These are phyloP conservation scores for Paramecium bursaria DNA, from an alignment of 73 alveolate species.

Conservation along the genomic window DNA sequence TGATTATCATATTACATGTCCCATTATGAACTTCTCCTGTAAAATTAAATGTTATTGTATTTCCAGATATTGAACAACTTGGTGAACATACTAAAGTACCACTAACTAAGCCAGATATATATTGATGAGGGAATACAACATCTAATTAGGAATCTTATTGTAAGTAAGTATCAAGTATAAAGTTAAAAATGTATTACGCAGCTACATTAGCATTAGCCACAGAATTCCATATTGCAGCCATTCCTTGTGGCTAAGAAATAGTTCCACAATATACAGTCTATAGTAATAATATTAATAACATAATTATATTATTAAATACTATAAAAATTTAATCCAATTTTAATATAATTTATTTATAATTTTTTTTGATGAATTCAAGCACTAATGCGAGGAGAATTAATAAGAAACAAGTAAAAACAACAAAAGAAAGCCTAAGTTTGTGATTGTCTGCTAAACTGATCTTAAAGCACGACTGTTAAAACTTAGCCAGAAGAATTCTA, in stretches of 20 bases:
- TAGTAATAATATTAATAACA: conserved; percentile 18
- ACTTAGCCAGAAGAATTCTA: too few relatives aligned
- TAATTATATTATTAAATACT: too few relatives aligned
- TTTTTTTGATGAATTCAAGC: too few relatives aligned
- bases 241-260: conserved; percentile 33
- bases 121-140: conserved; percentile 59
- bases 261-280: conserved; percentile 9
- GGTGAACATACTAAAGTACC: conserved; percentile 55
- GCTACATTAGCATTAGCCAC: conserved; percentile 66
- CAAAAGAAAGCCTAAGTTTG: too few relatives aligned
- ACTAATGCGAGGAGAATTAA: too few relatives aligned
- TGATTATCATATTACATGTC: conserved; percentile 25
- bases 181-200: conserved; percentile 64
- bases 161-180: conserved; percentile 56
- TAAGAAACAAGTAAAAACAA: too few relatives aligned
- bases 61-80: conserved; percentile 35
- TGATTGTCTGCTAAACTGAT: too few relatives aligned
- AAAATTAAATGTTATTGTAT: conserved; percentile 59
- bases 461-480: too few relatives aligned
- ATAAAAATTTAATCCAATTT: too few relatives aligned
- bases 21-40: conserved; percentile 62
- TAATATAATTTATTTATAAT: too few relatives aligned
- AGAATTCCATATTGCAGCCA: conserved; percentile 63
- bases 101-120: conserved; percentile 8
- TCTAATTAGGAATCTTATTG: conserved; percentile 49